Evolutionary conservation across 805 yeast species (phyloP).

Genomic region (Myxozyma neglecta): DNA sequence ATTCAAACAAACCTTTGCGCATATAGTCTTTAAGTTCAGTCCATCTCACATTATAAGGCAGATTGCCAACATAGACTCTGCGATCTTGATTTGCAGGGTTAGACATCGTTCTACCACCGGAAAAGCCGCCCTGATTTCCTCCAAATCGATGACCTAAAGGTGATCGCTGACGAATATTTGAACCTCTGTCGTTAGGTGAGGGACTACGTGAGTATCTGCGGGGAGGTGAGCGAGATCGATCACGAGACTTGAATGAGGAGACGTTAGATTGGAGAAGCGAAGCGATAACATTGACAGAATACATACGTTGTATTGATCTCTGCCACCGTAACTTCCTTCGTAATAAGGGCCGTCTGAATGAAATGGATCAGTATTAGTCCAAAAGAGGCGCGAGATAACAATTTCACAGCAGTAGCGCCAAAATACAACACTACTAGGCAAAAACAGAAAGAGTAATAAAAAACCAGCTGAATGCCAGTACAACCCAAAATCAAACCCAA

Average conservation of each 20-base stretch:
- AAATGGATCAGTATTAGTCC: background rate
- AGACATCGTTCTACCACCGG: constrained; percentile 10
- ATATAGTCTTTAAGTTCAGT: constrained; percentile 43
- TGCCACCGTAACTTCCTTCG: constrained; percentile 12
- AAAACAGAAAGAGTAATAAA: background rate
- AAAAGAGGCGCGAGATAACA: background rate
- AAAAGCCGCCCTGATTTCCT: background rate
- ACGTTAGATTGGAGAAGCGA: background rate
- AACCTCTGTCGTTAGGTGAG: constrained; percentile 11
- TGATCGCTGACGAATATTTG: constrained; percentile 14
- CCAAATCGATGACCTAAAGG: constrained; percentile 6
- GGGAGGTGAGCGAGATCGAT: constrained; percentile 19
- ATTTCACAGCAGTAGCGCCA: background rate
- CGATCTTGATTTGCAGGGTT: constrained; percentile 41
- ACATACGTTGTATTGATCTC: constrained; percentile 13
- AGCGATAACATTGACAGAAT: background rate
- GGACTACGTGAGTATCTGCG: constrained; percentile 17
- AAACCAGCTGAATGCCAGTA: background rate
- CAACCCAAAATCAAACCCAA: background rate
- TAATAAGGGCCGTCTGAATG: constrained; percentile 12
- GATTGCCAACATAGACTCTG: constrained; percentile 48
- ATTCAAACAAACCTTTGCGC: constrained; percentile 34
- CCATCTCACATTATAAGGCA: constrained; percentile 44
- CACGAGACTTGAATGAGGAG: constrained; percentile 4
- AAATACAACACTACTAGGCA: background rate